Evolutionary conservation across 306 rosid genomes (phyloP), one percentile per base, ranked within the genome.

Genomic region (Lablab purpureus): DNA sequence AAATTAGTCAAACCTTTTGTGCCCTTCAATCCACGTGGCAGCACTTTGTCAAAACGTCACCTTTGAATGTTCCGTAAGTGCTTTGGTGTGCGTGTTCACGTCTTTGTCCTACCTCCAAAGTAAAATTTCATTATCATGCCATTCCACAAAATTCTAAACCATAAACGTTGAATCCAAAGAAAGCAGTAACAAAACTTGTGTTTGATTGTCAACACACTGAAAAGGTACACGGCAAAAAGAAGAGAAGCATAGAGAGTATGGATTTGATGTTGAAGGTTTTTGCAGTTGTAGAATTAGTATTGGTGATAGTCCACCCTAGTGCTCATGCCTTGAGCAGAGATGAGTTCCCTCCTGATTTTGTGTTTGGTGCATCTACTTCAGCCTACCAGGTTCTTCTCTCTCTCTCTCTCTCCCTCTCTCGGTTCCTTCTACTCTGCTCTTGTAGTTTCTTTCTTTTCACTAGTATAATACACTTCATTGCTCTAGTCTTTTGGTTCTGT

Each of bases 281-380:
- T 28, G 71, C 17, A 45, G 13, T 62, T 17, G 1, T 62, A 19
- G 50, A 37, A 21, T 40, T 66, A 21, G 30, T 59, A 25, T 54
- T 73, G 18, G 10, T 63, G 46, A 7, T 45, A 67, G 2, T 45
- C 5, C 23, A 40, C 6, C 7, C n/a, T 52, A 6, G 6, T 17
- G 79, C 51, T 74, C 74, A 78, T 68, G 30, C 69, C 0, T 80
- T 74, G 37, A 77, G 67, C 71, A 88, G 85, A 83, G 74, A 81
- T 56, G 92, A 93, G 18, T 91, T 91, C 80, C 97, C 94, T 12
- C 15, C 93, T 10, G 62, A 56, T 13, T 89, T 93, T 50, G 71
- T 91, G 18, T 93, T 93, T 75, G 94, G 98, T 49, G 89, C 90
- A 2, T 78, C 85, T 50, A 64, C 94, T 28, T 84, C 98, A 0